These are phyloP conservation scores for Coprinopsis marcescibilis DNA, from an alignment of 768 basidiomycete species.

Conservation along the genomic window DNA sequence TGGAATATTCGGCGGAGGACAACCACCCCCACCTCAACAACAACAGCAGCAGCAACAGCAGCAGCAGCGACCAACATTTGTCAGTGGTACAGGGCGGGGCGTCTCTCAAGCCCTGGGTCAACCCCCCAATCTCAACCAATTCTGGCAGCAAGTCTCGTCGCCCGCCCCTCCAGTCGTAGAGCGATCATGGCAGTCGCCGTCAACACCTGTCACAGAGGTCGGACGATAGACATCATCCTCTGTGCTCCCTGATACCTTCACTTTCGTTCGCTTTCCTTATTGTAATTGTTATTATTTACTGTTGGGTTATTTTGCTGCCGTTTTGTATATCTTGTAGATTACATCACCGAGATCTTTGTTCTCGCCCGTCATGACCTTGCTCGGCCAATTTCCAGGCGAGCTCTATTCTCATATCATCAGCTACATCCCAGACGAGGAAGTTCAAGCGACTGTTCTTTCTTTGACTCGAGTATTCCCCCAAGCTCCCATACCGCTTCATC, in stretches of 20 bases:
- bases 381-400: slow-evolving; percentile 52
- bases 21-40: slow-evolving; percentile 25
- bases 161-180: slow-evolving; percentile 38
- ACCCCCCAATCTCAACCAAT: slow-evolving; percentile 18
- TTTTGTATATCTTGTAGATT: slow-evolving; percentile 1
- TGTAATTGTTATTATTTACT: slow-evolving; percentile 9
- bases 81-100: slow-evolving; percentile 26
- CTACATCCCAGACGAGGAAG: slow-evolving; percentile 38
- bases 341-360: no score
- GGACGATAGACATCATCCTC: slow-evolving; percentile 22
- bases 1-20: slow-evolving; percentile 52
- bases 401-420: slow-evolving; percentile 56
- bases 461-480: slow-evolving; percentile 60
- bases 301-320: neutral
- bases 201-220: slow-evolving; percentile 33
- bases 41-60: no score
- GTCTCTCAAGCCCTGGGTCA: slow-evolving; percentile 23
- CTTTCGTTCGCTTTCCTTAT: slow-evolving; percentile 10
- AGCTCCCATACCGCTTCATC: slow-evolving; percentile 47
- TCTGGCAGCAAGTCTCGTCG: slow-evolving; percentile 34
- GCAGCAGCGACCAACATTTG: no score
- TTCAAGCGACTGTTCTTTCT: slow-evolving; percentile 50
- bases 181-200: slow-evolving; percentile 38
- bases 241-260: slow-evolving; percentile 7
- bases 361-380: slow-evolving; percentile 22